Percentiles rank a stretch among this genome's conserved stretches.
phyloP scores from a whole-genome alignment of 345 rosid species.

The Hibiscus syriacus region DNA sequence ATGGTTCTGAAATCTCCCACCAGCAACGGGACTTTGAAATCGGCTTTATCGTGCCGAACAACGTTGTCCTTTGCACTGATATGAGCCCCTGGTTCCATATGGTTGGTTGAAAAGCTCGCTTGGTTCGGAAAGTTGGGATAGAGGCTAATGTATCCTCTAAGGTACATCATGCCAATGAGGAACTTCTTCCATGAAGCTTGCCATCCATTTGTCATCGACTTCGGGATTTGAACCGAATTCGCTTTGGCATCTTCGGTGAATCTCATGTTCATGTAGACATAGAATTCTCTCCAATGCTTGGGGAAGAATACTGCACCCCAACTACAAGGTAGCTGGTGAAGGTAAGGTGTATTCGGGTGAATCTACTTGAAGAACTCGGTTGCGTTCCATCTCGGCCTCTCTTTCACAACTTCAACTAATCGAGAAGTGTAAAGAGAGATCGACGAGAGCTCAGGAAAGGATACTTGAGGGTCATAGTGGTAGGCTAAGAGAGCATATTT shows the following conservation, averaged over 20 bases:
- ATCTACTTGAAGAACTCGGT: conserved; percentile 74
- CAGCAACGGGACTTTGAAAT: conserved; percentile 85
- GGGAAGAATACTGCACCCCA: conserved; percentile 99
- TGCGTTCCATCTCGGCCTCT: conserved; percentile 89
- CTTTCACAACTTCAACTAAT: conserved; percentile 88
- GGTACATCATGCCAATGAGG: conserved; percentile 94
- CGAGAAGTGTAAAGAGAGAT: conserved; percentile 89
- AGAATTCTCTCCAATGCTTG: conserved; percentile 96
- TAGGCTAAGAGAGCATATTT: conserved; percentile 84
- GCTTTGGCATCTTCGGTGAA: conserved; percentile 82
- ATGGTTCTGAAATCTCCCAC: conserved; percentile 55
- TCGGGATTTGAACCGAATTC: conserved; percentile 93
- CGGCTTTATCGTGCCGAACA: conserved; percentile 67
- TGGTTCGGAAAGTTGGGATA: conserved; percentile 94
- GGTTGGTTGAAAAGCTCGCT: conserved; percentile 91
- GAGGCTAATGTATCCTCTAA: conserved; percentile 87
- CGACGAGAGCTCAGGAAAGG: conserved; percentile 79
- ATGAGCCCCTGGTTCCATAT: conserved; percentile 99
- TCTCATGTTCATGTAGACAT: conserved; percentile 98
- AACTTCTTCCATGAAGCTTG: conserved; percentile 99
- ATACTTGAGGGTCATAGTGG: conserved; percentile 82
- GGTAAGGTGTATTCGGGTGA: conserved; percentile 90
- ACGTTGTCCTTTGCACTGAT: conserved; percentile 87
- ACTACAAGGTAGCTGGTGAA: conserved; percentile 93
- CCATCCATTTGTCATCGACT: conserved; percentile 96